Evolutionary conservation across 208 protist species (phyloP).

Genomic region (Leishmania major): DNA sequence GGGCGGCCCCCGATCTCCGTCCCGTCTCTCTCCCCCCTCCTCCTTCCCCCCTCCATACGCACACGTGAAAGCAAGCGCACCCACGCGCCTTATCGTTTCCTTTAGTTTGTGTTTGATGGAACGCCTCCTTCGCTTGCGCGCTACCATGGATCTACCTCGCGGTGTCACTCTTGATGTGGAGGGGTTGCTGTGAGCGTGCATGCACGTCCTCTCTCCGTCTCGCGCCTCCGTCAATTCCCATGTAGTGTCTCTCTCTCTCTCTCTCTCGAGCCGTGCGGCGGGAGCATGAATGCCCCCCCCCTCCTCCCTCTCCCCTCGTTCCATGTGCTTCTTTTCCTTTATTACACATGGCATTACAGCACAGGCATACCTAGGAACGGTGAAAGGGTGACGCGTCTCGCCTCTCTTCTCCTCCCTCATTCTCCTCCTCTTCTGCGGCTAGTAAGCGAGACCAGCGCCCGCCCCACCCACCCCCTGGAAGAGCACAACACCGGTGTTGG

Average conservation of each 20-base stretch:
- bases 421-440: not conserved
- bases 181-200: not conserved
- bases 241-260: too few species aligned
- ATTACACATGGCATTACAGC: not conserved
- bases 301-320: too few species aligned
- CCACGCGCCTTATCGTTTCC: not conserved
- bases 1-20: too few species aligned
- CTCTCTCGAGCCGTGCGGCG: too few species aligned
- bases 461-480: not conserved
- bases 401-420: not conserved
- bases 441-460: not conserved
- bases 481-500: too few species aligned
- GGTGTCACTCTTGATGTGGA: not conserved
- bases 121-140: not conserved
- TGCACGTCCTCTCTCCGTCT: not conserved
- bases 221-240: not conserved
- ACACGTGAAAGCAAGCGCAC: not conserved
- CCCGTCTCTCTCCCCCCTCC: too few species aligned
- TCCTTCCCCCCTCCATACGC: not conserved
- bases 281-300: too few species aligned
- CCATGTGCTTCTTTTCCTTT: not conserved
- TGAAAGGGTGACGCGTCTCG: not conserved
- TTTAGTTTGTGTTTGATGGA: not conserved
- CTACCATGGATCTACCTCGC: not conserved
- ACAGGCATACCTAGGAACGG: not conserved